Evolutionary conservation across 148 eudicot genomes (phyloP).

Genomic region (Arctostaphylos glauca): DNA sequence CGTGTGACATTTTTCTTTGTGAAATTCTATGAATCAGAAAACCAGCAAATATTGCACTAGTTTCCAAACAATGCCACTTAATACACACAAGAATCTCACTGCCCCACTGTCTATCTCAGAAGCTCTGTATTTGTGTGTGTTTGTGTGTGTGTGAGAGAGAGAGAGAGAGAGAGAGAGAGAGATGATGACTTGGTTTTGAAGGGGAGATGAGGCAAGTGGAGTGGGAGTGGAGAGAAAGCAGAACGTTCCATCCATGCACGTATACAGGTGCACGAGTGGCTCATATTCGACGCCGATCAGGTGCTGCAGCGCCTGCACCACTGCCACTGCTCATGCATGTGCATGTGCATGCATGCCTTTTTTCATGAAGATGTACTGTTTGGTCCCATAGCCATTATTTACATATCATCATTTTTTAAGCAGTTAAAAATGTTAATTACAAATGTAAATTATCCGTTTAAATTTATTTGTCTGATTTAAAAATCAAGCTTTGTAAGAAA

Average conservation of each 20-base stretch:
- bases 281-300: conserved; percentile 44
- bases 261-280: conserved; percentile 32
- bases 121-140: not conserved
- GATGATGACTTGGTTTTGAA: conserved; percentile 36
- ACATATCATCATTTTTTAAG: too few relatives aligned
- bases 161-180: conserved; percentile 14
- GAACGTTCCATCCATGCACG: conserved; percentile 47
- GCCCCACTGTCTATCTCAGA: conserved; percentile 3
- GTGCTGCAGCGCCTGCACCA: conserved; percentile 33
- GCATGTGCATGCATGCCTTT: not conserved
- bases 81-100: conserved; percentile 13
- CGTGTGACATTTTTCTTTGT: not conserved
- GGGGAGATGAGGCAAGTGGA: not conserved
- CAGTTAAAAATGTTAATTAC: too few relatives aligned
- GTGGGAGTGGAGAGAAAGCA: not conserved
- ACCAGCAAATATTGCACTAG: not conserved
- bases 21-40: conserved; percentile 7
- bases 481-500: too few relatives aligned
- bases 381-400: not conserved
- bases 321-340: conserved; percentile 21
- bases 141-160: not conserved
- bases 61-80: conserved; percentile 8
- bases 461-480: too few relatives aligned
- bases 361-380: not conserved
- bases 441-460: too few relatives aligned